Conservation (phyloP, 768 basidiomycete genomes). For the Leccinum disarticulatum region DNA sequence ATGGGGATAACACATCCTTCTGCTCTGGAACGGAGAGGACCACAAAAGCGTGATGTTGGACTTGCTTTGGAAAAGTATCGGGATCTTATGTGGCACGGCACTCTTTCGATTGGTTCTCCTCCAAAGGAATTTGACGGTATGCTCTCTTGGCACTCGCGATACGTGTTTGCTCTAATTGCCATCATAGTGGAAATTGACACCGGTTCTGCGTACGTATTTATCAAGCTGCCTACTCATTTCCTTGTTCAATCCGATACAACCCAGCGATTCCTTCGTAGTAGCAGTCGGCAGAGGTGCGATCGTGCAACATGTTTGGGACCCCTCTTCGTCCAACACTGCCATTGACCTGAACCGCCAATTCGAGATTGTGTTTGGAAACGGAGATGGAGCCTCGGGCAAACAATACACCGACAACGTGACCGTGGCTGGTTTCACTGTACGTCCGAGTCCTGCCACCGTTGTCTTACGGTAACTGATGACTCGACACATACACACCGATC, state of each 20-base stretch:
- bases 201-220: not conserved
- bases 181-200: not conserved
- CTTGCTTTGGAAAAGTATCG: not conserved
- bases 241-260: not conserved
- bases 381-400: not conserved
- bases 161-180: not conserved
- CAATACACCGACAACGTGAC: not conserved
- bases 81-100: not conserved
- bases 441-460: not conserved
- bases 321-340: not conserved
- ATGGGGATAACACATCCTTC: not conserved
- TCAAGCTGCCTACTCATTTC: not conserved
- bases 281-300: not conserved
- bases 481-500: not conserved
- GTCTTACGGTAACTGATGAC: not conserved
- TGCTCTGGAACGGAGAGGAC: not conserved
- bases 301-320: not conserved
- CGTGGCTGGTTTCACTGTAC: not conserved
- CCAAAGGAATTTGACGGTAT: not conserved
- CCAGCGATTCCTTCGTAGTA: not conserved
- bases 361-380: not conserved
- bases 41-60: not conserved
- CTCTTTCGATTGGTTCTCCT: not conserved
- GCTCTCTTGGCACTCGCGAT: not conserved
- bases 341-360: not conserved